Percentiles rank a stretch among this genome's conserved stretches.
Evolutionary conservation across 1,284 basidiomycete species (phyloP).

Genomic region (Sphaerobolus stellatus): DNA sequence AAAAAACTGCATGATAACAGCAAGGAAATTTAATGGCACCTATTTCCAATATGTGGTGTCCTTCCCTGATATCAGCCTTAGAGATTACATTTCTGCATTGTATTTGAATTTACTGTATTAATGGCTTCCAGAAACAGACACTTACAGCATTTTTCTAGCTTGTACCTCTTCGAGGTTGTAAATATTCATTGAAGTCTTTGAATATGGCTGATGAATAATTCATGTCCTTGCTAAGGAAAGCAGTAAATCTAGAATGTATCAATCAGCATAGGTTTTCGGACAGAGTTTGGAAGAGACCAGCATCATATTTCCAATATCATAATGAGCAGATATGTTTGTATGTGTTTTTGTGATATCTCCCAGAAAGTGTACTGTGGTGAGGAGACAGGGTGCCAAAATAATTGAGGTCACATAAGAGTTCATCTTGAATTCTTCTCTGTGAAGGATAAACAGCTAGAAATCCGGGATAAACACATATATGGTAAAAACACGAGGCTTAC

Average conservation of each 20-base stretch:
- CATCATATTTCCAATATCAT: constrained; percentile 69
- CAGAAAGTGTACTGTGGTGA: neutral
- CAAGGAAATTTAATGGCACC: too few species aligned
- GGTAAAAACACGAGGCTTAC: too few species aligned
- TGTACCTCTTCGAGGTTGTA: too few species aligned
- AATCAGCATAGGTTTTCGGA: constrained; percentile 14
- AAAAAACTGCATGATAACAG: too few species aligned
- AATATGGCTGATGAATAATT: constrained; percentile 80
- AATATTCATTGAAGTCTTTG: constrained; percentile 57
- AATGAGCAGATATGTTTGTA: constrained; percentile 76
- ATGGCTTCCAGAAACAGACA: too few species aligned
- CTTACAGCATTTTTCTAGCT: too few species aligned
- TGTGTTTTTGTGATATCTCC: constrained; percentile 54
- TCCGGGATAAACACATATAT: too few species aligned
- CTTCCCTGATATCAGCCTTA: too few species aligned
- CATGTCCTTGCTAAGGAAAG: constrained; percentile 76
- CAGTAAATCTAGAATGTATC: constrained; percentile 37
- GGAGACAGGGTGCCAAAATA: constrained; percentile 59
- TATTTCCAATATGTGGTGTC: too few species aligned
- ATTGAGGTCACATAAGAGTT: constrained; percentile 12
- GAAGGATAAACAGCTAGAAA: neutral
- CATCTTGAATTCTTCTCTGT: neutral
- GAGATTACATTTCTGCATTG: too few species aligned
- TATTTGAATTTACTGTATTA: too few species aligned
- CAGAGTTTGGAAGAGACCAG: constrained; percentile 27